Base-by-base conservation (phyloP, 208 protist species). In the Trypanosoma platydactyli region DNA sequence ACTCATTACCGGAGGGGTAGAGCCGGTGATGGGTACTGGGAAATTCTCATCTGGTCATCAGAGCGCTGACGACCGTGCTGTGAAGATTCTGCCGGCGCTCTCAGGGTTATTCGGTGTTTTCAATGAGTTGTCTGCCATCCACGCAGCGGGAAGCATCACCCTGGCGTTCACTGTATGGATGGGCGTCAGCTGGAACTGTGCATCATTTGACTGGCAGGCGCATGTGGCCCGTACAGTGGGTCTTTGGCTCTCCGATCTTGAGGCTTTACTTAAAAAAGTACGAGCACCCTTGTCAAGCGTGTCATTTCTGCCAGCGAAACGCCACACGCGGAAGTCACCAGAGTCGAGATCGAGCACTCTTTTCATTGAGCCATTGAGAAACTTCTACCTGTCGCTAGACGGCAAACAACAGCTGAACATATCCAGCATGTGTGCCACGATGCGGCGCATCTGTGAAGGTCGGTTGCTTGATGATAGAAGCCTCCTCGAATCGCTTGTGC, bases 131-230 rank as follows among this genome's bases (percentile, higher is more conserved):
- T 52, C 63, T 4, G 42, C 58, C 12, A n/a, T 76, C 25, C 30
- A 63, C 12, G 76, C 77, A 50, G 60, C 79, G 15, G 79, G 83
- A 44, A 92, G 80, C 57, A 71, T 79, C 33, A 92, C 83, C 33
- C 63, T 50, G n/a, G 79, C 83, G 22, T 92, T 89, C 62, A 42
- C 64, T 59, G 73, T 88, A 25, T 89, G 83, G 78, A 71, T 89
- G 13, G 71, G 64, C 30, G 77, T 84, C 18, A 79, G 83, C 38
- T 92, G 86, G 84, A 56, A 69, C 30, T 84, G 81, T 57, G 83
- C 86, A 0, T 88, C 86, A 0, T 88, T 89, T 62, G 55, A 48
- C 7, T 85, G 79, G 22, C 83, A 92, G 62, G 64, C 78, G 0
- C 64, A 65, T 12, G 38, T 89, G 24, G 79, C 81, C 6, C 50